Conservation (phyloP, 192 early-diverging fungal species). For the Umbelopsis sp. region DNA sequence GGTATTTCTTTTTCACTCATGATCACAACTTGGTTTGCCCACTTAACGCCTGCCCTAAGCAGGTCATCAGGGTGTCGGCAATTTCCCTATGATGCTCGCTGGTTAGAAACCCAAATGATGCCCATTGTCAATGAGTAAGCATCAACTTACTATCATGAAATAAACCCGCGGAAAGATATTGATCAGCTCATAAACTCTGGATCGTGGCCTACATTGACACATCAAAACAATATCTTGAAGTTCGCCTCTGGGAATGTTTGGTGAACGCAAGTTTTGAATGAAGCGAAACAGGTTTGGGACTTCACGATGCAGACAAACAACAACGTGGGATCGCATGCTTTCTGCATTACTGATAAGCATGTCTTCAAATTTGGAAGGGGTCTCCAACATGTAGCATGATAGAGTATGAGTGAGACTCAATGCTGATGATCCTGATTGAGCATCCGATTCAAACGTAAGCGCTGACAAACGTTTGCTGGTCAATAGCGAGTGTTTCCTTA, state of each 20-base stretch:
- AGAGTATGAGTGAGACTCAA: not conserved
- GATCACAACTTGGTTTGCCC: slow-evolving; percentile 49
- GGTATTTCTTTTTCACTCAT: slow-evolving; percentile 43
- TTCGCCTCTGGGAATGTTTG: slow-evolving; percentile 40
- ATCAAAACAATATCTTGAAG: slow-evolving; percentile 53
- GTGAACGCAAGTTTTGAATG: slow-evolving; percentile 38
- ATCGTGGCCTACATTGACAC: slow-evolving; percentile 33
- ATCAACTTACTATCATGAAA: slow-evolving; percentile 46
- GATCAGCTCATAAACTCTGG: slow-evolving; percentile 43
- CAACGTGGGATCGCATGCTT: slow-evolving; percentile 36
- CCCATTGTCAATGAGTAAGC: not conserved
- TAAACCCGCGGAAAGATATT: slow-evolving; percentile 46
- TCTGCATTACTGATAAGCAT: slow-evolving; percentile 25
- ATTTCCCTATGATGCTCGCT: slow-evolving; percentile 34
- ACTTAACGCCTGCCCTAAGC: slow-evolving; percentile 44
- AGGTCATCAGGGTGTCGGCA: slow-evolving; percentile 49
- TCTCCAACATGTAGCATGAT: slow-evolving; percentile 26
- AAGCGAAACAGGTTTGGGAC: slow-evolving; percentile 40
- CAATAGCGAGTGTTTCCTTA: slow-evolving; percentile 21
- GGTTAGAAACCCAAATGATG: not conserved
- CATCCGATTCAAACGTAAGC: not conserved
- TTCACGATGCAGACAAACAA: slow-evolving; percentile 45
- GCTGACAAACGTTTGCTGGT: slow-evolving; percentile 29
- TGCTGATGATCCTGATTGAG: slow-evolving; percentile 9
- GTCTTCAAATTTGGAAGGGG: slow-evolving; percentile 22